Evolutionary conservation across 2,329 filamentous ascomycete genomes (phyloP).

Genomic region (Thielaviopsis musarum): DNA sequence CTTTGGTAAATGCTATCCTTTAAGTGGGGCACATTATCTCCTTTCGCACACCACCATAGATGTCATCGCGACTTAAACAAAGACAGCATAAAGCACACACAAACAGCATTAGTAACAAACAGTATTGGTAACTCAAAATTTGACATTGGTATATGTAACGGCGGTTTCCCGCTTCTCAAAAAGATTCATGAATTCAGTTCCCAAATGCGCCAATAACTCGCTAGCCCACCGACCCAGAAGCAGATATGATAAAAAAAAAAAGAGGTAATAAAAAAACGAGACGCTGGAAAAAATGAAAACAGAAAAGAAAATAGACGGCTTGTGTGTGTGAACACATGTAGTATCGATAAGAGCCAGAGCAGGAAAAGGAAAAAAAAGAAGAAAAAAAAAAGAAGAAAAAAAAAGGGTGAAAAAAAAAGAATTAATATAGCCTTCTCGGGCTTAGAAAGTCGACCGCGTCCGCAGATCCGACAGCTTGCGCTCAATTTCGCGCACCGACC

Average conservation of each 20-base stretch:
- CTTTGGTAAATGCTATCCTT: not conserved
- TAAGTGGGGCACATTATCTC: not conserved
- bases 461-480: constrained; percentile 69
- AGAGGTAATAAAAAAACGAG: not conserved
- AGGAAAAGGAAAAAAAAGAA: constrained; percentile 24
- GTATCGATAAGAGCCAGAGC: not conserved
- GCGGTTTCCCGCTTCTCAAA: not conserved
- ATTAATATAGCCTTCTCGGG: not conserved
- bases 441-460: constrained; percentile 41
- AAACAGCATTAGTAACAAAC: not conserved
- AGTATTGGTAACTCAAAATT: not conserved
- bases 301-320: not conserved
- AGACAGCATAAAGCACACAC: not conserved
- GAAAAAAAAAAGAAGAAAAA: constrained; percentile 24
- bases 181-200: not conserved
- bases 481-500: constrained; percentile 84
- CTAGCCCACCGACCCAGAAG: not conserved
- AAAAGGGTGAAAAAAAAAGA: constrained; percentile 1
- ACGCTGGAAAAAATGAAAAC: not conserved
- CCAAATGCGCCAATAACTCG: not conserved
- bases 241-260: not conserved
- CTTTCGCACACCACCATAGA: not conserved
- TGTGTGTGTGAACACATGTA: not conserved
- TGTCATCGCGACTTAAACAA: not conserved
- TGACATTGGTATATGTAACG: no score